Evolutionary conservation across 176 grass and related monocot genomes (phyloP).

Genomic region (Rhynchospora tenuis): DNA sequence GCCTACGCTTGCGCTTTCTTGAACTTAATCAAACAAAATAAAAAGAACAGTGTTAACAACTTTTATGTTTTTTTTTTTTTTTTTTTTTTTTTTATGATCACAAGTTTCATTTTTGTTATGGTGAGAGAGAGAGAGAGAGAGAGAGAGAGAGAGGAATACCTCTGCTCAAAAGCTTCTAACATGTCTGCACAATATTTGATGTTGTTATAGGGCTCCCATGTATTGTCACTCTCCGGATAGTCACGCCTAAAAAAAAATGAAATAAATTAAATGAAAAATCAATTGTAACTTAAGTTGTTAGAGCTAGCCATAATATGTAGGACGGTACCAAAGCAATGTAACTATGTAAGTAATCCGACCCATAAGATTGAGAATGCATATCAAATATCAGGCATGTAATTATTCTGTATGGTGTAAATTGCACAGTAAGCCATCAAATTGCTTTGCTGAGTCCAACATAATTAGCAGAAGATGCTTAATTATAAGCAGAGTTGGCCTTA

Average conservation of each 20-base stretch:
- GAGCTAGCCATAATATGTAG: neutral
- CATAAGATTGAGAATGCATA: neutral
- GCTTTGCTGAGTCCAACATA: neutral
- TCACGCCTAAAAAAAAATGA: constrained; percentile 48
- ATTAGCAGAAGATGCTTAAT: neutral
- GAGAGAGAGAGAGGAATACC: constrained; percentile 29
- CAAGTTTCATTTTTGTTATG: neutral
- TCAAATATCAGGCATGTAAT: neutral
- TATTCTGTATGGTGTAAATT: neutral
- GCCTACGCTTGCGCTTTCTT: constrained; percentile 44
- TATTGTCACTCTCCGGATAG: constrained; percentile 82
- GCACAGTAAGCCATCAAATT: neutral
- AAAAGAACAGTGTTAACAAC: neutral
- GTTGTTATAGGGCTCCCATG: constrained; percentile 90
- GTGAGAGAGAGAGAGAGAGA: neutral
- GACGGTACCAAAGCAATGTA: neutral
- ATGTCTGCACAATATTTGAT: constrained; percentile 70
- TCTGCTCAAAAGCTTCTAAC: constrained; percentile 67
- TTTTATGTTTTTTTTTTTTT: too few species aligned
- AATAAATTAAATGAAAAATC: neutral
- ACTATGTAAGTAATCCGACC: neutral
- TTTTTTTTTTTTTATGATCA: neutral
- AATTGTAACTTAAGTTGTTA: neutral
- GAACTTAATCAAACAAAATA: constrained; percentile 17
- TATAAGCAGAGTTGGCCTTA: neutral